Evolutionary conservation across 1,139 yeast species (phyloP).

Genomic region (Taiozyma onychis): DNA sequence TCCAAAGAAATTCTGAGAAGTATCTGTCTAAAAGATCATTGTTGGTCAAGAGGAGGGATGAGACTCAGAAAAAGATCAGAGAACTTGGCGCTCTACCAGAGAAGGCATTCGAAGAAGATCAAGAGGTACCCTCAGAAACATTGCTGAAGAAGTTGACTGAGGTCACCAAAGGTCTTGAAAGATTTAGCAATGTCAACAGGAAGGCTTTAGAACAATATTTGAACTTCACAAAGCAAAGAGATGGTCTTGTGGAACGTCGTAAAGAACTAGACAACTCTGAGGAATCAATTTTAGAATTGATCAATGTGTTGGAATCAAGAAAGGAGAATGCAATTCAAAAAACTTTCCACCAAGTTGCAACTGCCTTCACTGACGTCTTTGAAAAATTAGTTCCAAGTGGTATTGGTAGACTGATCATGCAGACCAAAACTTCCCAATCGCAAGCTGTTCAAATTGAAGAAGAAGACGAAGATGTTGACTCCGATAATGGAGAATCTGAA

Average conservation of each 20-base stretch:
- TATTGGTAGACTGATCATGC: slow-evolving; percentile 67
- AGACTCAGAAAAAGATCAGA: slow-evolving; percentile 65
- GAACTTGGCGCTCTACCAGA: slow-evolving; percentile 87
- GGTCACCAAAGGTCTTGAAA: slow-evolving; percentile 52
- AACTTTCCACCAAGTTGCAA: slow-evolving; percentile 73
- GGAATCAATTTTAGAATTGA: slow-evolving; percentile 66
- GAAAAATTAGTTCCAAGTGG: slow-evolving; percentile 82
- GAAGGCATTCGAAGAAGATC: slow-evolving; percentile 59
- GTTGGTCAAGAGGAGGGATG: slow-evolving; percentile 59
- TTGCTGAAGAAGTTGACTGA: slow-evolving; percentile 51
- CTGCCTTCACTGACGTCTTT: slow-evolving; percentile 68
- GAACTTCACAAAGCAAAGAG: slow-evolving; percentile 69
- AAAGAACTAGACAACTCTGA: slow-evolving; percentile 67
- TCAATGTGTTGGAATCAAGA: slow-evolving; percentile 65
- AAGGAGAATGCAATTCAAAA: slow-evolving; percentile 79
- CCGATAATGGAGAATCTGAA: slow-evolving; percentile 21
- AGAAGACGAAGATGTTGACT: slow-evolving; percentile 20
- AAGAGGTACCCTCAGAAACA: slow-evolving; percentile 41
- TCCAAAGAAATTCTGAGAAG: slow-evolving; percentile 62
- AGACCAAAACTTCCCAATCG: slow-evolving; percentile 35
- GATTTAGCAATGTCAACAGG: slow-evolving; percentile 77
- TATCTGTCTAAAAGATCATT: slow-evolving; percentile 60
- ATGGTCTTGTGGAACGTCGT: slow-evolving; percentile 58
- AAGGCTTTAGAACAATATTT: slow-evolving; percentile 85
- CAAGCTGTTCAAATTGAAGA: slow-evolving; percentile 23